A percentile compares a stretch with the other conserved stretches of the same genome.
These are phyloP conservation scores for Camellia sinensis DNA, from an alignment of 148 eudicot species.

Conservation along the genomic window DNA sequence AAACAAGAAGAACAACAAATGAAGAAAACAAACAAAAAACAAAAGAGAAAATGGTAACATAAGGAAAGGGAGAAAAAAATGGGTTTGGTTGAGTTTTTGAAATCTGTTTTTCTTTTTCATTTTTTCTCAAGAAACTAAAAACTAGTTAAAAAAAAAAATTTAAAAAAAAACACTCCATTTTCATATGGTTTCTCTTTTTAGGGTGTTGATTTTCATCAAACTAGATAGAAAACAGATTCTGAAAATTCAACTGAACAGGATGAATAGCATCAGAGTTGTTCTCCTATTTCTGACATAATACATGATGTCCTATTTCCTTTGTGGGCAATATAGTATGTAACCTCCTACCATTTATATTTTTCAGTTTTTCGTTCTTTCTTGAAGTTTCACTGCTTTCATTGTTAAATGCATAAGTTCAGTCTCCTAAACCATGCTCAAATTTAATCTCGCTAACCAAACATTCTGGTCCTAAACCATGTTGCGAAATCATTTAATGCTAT, in stretches of 20 bases:
- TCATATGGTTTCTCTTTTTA: no score
- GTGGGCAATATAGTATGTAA: neutral
- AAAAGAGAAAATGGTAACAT: neutral
- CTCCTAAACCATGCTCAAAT: neutral
- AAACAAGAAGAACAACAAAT: no score
- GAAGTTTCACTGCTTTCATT: neutral
- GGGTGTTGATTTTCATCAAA: no score
- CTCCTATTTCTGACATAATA: no score
- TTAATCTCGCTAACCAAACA: neutral
- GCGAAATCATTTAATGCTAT: neutral
- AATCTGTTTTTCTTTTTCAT: no score
- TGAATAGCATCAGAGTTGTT: no score
- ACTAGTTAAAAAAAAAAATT: no score
- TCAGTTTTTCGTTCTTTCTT: neutral
- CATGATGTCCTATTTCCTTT: neutral
- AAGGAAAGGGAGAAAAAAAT: neutral
- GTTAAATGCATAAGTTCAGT: slow-evolving; percentile 2
- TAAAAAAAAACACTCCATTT: no score
- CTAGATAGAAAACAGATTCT: no score
- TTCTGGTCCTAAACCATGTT: neutral
- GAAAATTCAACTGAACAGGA: no score
- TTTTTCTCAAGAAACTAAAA: no score
- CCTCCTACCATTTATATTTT: neutral
- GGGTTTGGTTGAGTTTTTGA: no score
- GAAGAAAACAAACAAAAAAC: neutral